These are phyloP conservation scores for Arthrobotrys megalospora DNA, from an alignment of 2,329 filamentous ascomycete species.

Conservation along the genomic window DNA sequence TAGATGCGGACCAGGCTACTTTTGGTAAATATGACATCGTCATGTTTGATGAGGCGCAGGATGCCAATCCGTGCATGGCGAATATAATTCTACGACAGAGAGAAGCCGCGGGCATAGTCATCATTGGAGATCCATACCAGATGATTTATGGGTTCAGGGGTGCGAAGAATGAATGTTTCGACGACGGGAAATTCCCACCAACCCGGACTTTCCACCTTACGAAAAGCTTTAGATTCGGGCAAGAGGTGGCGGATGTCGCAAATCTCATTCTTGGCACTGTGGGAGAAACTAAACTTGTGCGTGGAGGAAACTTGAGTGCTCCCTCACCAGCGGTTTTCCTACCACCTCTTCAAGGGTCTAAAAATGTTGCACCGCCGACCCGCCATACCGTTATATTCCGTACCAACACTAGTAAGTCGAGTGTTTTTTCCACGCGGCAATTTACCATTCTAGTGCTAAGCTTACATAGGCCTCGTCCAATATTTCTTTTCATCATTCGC, in stretches of 20 bases:
- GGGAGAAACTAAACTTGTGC: conserved; percentile 55
- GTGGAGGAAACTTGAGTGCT: conserved; percentile 39
- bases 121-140: conserved; percentile 64
- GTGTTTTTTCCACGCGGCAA: background rate
- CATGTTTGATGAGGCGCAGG: conserved; percentile 64
- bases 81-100: conserved; percentile 62
- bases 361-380: background rate
- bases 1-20: conserved; percentile 49
- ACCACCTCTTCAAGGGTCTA: conserved; percentile 2
- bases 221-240: conserved; percentile 62
- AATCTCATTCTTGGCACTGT: conserved; percentile 59
- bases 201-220: conserved; percentile 58
- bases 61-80: conserved; percentile 62
- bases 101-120: conserved; percentile 57
- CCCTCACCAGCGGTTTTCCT: conserved; percentile 48
- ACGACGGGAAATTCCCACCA: conserved; percentile 60
- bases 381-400: conserved; percentile 44
- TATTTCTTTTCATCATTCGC: conserved; percentile 55
- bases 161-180: conserved; percentile 62
- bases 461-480: conserved; percentile 31
- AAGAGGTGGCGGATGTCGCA: conserved; percentile 59
- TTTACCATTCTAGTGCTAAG: background rate
- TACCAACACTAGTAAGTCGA: conserved; percentile 28
- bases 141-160: conserved; percentile 63
- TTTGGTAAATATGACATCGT: conserved; percentile 62